Evolutionary conservation across 164 flowering plant species (phyloP), one percentile per base, ranked within the genome.

Genomic region (Dillenia suffruticosa): DNA sequence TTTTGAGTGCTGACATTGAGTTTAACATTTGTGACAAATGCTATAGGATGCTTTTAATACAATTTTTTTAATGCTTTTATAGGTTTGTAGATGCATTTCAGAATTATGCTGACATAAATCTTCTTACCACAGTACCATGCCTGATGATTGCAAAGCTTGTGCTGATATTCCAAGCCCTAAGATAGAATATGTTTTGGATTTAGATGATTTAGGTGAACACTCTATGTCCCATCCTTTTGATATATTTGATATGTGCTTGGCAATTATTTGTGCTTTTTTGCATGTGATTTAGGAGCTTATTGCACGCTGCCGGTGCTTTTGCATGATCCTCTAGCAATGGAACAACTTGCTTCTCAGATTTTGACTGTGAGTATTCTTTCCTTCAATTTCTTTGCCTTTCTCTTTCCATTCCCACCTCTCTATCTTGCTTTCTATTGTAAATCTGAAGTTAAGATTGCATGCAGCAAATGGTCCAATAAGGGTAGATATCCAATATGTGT

Each of bases 41-140:
- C 55, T 26, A 1, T 26, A 26, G 32, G 5, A 57, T 56, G 12
- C 10, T 53, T 14, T 58, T 40, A 40, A n/a, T 8, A 15, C 4
- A 56, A 19, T 49, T 14, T 32, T 15, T 44, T 51, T 59, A 40
- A 32, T 53, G 24, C 9, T 69, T 62, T 49, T 61, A 56, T 79
- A 92, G 97, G 94, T 95, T 26, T 95, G 99, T 78, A 83, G 89
- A 77, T 95, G 99, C 77, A 85, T 95, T 63, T 81, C 97, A 26
- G 97, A 95, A 70, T 72, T 95, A 67, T 95, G 86, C 71, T 68
- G 91, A 62, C 83, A 72, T 50, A 78, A 82, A 76, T 83, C 84
- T 66, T 74, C 83, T 54, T 69, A 71, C 61, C 68, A 66, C 49
- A 73, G 56, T 78, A 53, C 75, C 15, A 71, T 89, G 77, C 76